phyloP scores from a whole-genome alignment of 768 basidiomycete species.

The Butyriboletus loyo region DNA sequence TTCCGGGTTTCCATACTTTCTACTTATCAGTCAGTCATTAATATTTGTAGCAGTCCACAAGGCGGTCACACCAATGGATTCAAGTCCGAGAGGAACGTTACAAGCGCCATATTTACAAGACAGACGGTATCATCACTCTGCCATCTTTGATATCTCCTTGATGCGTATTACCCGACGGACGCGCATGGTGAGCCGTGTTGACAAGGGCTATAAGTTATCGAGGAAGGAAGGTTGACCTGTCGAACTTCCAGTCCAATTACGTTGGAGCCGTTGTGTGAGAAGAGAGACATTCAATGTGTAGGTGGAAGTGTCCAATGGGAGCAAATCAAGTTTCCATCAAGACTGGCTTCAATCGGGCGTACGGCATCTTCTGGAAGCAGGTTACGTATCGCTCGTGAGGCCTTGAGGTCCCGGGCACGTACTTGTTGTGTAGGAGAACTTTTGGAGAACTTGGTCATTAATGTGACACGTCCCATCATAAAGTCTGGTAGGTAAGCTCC shows the following conservation, averaged over 20 bases:
- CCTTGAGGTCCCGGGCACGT: neutral
- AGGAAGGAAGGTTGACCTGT: neutral
- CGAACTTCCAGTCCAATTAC: neutral
- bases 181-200: neutral
- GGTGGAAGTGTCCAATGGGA: neutral
- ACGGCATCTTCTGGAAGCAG: constrained; percentile 10
- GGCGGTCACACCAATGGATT: neutral
- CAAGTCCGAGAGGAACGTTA: neutral
- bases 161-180: neutral
- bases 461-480: neutral
- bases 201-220: too few relatives aligned
- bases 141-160: neutral
- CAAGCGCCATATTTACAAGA: neutral
- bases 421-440: too few relatives aligned
- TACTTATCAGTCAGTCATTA: neutral
- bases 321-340: constrained; percentile 9
- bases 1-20: constrained; percentile 5
- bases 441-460: neutral
- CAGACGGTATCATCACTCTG: neutral
- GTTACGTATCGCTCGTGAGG: neutral
- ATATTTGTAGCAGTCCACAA: neutral
- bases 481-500: neutral
- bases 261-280: neutral
- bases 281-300: neutral
- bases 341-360: constrained; percentile 7